Conservation (phyloP, 1,284 basidiomycete species). For the Ganoderma sp. region DNA sequence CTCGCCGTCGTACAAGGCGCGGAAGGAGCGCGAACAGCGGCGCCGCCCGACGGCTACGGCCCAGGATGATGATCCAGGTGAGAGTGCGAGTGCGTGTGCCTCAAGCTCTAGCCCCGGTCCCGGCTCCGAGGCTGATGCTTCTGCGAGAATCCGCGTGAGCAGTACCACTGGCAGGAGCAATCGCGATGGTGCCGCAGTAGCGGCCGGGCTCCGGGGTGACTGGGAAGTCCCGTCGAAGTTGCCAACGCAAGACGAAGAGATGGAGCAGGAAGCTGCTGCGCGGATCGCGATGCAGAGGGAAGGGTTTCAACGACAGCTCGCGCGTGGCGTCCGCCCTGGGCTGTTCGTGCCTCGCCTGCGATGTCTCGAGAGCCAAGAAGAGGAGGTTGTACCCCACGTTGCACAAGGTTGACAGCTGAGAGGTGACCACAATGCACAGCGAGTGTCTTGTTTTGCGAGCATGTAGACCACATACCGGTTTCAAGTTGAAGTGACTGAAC, state of each 20-base stretch:
- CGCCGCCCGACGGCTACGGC: not conserved
- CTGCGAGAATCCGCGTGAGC: not conserved
- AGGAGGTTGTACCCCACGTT: slow-evolving; percentile 6
- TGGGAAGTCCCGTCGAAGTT: slow-evolving; percentile 16
- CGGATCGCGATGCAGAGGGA: slow-evolving; percentile 27
- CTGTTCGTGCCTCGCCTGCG: slow-evolving; percentile 34
- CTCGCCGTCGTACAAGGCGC: slow-evolving; percentile 19
- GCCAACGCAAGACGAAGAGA: slow-evolving; percentile 32
- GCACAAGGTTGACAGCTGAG: not conserved
- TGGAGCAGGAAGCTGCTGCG: slow-evolving; percentile 21
- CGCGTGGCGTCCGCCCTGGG: slow-evolving; percentile 32
- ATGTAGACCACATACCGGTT: not conserved
- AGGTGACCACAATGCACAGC: not conserved
- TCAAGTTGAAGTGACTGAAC: too few species aligned
- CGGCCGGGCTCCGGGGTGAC: not conserved
- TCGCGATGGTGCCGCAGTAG: not conserved
- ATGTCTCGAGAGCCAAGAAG: slow-evolving; percentile 39
- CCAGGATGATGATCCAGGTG: not conserved
- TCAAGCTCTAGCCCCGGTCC: slow-evolving; percentile 6
- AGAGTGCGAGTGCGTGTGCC: slow-evolving; percentile 8
- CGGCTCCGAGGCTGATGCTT: not conserved
- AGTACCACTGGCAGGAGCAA: not conserved
- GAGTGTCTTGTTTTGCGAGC: slow-evolving; percentile 1
- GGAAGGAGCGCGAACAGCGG: slow-evolving; percentile 14
- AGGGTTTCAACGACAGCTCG: slow-evolving; percentile 29